Evolutionary conservation across 2,329 filamentous ascomycete genomes (phyloP), one percentile per base, ranked within the genome.

Genomic region (Ciborinia camelliae): DNA sequence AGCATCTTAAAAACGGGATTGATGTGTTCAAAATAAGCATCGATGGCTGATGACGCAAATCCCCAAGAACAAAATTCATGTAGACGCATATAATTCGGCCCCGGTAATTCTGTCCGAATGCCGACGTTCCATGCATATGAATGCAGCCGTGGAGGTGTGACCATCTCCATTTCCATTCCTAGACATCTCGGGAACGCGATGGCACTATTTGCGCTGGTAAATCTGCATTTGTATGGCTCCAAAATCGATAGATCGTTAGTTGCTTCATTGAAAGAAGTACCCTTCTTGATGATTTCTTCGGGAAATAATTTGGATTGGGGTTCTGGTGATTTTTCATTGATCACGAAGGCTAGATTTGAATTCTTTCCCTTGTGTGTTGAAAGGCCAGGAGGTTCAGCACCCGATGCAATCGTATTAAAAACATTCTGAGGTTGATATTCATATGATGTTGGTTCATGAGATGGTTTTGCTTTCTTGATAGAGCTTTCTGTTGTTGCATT

Each of bases 91-190:
- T 41, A 32, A 23, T 66, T 68, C 8, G 65, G 65, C 9, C 68
- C 69, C 0, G 60, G 50, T 57, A 65, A 68, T 7, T 69, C 67
- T n/a, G 70, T 66, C 30, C 76, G 69, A 26, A 72, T 69, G 0
- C 75, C 75, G 12, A 71, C 61, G 63, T 78, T 76, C 66, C 75
- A 77, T 18, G 70, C 76, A 67, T 76, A 78, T 1, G 75, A 76
- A 63, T 78, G 76, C 20, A 78, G 64, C 28, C 74, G 71, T 7
- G 75, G 76, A n/a, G 75, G 75, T 12, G 73, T 73, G 1, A 69
- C 52, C 10, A 75, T 70, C 53, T 74, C 72, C 45, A 78, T 59
- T 47, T 73, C 70, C 30, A 74, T 57, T 20, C 75, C 75, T 18
- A 77, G 68, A 55, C 66, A 71, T 35, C 71, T 70, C 1, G 76